Evolutionary conservation across 1,284 basidiomycete species (phyloP).

Genomic region (Trametes sp.): DNA sequence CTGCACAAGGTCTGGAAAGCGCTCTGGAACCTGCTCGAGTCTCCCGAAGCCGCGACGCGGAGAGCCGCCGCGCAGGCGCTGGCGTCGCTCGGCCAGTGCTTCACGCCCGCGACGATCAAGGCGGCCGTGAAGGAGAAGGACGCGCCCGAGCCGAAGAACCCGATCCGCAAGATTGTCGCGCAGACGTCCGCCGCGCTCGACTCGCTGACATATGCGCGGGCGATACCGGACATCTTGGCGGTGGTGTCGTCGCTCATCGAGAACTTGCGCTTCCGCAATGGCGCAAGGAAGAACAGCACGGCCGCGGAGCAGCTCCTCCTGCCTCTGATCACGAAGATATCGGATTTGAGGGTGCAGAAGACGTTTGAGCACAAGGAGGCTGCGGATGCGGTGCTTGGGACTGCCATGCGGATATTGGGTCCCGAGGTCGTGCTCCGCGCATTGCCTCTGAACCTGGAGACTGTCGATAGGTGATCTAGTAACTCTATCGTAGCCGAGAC

Average conservation of each 20-base stretch:
- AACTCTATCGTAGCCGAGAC: too few relatives aligned
- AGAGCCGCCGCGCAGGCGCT: conserved; percentile 73
- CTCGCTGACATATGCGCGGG: conserved; percentile 70
- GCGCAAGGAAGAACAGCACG: conserved; percentile 52
- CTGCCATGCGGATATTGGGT: conserved; percentile 88
- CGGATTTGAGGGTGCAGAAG: conserved; percentile 79
- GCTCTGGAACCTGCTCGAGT: conserved; percentile 79
- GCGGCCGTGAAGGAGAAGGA: conserved; percentile 55
- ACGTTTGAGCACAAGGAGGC: conserved; percentile 92
- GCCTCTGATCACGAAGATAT: conserved; percentile 79
- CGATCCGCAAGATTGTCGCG: conserved; percentile 67
- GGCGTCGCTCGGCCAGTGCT: conserved; percentile 70
- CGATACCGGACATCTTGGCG: conserved; percentile 76
- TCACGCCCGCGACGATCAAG: conserved; percentile 68
- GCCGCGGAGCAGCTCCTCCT: conserved; percentile 80
- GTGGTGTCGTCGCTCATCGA: conserved; percentile 65
- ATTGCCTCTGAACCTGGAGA: conserved; percentile 90
- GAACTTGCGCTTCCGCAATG: conserved; percentile 50
- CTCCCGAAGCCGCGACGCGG: conserved; percentile 59
- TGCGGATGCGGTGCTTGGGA: conserved; percentile 83
- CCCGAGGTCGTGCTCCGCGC: conserved; percentile 80
- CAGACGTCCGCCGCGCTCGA: conserved; percentile 74
- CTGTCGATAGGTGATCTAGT: conserved; percentile 66
- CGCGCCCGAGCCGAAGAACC: conserved; percentile 57
- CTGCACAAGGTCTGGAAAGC: conserved; percentile 78